phyloP scores from a whole-genome alignment of 768 basidiomycete genomes.

The Agaricus sinodeliciosus region DNA sequence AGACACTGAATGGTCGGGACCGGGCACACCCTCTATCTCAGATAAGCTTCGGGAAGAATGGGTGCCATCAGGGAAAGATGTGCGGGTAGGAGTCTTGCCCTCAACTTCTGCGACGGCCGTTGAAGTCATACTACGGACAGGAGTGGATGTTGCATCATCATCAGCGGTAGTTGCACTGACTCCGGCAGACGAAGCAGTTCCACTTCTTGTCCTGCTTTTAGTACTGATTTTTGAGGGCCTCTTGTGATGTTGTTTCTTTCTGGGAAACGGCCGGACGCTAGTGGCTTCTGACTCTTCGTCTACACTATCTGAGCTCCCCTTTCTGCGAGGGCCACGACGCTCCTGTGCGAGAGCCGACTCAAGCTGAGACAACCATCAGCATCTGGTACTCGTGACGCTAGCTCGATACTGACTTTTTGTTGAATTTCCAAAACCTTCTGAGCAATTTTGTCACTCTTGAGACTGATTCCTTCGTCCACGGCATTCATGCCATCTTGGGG shows the following conservation, averaged over 20 bases:
- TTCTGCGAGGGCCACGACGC: conserved; percentile 22
- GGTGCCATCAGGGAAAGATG: conserved; percentile 29
- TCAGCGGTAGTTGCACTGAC: conserved; percentile 18
- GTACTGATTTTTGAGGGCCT: conserved; percentile 22
- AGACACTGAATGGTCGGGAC: conserved; percentile 24
- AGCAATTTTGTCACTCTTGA: conserved; percentile 82
- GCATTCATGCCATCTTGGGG: conserved; percentile 77
- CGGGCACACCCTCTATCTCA: conserved; percentile 16
- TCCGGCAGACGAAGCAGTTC: conserved; percentile 56
- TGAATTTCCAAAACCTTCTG: conserved; percentile 87
- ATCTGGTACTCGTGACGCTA: conserved; percentile 8
- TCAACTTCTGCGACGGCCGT: conserved; percentile 23
- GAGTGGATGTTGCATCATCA: conserved; percentile 10
- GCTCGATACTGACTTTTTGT: conserved; percentile 61
- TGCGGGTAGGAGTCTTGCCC: conserved; percentile 34
- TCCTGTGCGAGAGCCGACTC: conserved; percentile 69
- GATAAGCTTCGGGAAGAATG: conserved; percentile 26
- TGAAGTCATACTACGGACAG: conserved; percentile 13
- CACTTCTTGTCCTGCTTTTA: conserved; percentile 47
- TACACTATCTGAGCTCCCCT: conserved; percentile 34
- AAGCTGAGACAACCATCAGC: conserved; percentile 36
- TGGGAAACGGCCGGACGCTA: conserved; percentile 33
- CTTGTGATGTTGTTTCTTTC: conserved; percentile 19
- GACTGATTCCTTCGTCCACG: conserved; percentile 81
- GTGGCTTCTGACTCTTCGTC: conserved; percentile 43